Conservation (phyloP, 2,329 filamentous ascomycete species). For the Colletotrichum magnum region DNA sequence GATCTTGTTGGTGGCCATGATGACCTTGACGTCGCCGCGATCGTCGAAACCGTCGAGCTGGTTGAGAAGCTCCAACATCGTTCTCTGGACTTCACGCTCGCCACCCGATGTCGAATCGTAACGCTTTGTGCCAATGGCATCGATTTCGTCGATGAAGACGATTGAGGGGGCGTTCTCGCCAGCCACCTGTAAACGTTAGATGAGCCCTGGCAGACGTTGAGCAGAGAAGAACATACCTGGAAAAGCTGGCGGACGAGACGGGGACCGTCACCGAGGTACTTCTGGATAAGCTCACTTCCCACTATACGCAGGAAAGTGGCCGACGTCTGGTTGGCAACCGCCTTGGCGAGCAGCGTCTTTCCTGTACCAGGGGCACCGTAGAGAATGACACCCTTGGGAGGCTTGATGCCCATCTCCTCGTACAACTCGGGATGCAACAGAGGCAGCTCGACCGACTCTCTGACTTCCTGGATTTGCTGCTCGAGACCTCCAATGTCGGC, state of each 20-base stretch:
- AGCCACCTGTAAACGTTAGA: conserved; percentile 73
- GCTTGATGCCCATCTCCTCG: conserved; percentile 99
- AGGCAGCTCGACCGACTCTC: conserved; percentile 96
- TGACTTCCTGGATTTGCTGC: conserved; percentile 95
- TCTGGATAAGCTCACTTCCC: conserved; percentile 98
- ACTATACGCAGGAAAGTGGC: conserved; percentile 99
- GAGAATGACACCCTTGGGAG: conserved; percentile 98
- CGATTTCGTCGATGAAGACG: conserved; percentile 99
- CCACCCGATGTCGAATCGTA: conserved; percentile 98
- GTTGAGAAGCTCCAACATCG: conserved; percentile 98
- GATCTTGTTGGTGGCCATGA: conserved; percentile 99
- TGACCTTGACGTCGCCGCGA: conserved; percentile 98
- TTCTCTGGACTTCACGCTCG: conserved; percentile 97
- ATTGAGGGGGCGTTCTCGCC: conserved; percentile 97
- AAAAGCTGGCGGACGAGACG: conserved; percentile 96
- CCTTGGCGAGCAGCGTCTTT: conserved; percentile 98
- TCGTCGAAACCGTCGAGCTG: conserved; percentile 99
- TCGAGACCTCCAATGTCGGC: conserved; percentile 98
- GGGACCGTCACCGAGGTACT: conserved; percentile 97
- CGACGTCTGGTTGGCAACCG: conserved; percentile 97
- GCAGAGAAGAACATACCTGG: conserved; percentile 67
- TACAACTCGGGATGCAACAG: conserved; percentile 96
- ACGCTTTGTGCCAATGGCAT: conserved; percentile 98
- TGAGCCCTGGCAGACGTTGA: neutral
- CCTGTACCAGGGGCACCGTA: conserved; percentile 97